Conservation (phyloP, 108 stramenopile species). For the Pseudonitzschia multistriata region DNA sequence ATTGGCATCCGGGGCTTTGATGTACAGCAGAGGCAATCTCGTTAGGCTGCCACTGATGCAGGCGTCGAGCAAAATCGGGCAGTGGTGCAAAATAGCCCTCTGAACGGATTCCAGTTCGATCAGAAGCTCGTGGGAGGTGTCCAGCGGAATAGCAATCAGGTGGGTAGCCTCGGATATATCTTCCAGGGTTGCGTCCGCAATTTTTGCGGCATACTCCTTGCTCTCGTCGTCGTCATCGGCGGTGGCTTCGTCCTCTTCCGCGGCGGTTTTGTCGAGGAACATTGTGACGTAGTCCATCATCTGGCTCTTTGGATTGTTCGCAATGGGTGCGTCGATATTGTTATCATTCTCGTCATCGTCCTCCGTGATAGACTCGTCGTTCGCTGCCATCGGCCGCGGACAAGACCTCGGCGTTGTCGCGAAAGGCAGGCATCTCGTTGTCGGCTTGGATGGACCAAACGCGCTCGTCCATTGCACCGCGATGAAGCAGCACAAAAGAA, state of each 20-base stretch:
- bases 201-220: not conserved
- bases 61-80: slow-evolving; percentile 69
- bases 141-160: slow-evolving; percentile 80
- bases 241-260: not conserved
- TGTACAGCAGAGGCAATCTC: slow-evolving; percentile 68
- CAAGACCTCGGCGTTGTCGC: not conserved
- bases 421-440: slow-evolving; percentile 4
- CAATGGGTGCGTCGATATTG: not conserved
- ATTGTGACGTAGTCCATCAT: slow-evolving; percentile 29
- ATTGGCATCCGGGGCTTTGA: slow-evolving; percentile 32
- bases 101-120: slow-evolving; percentile 75
- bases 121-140: slow-evolving; percentile 59
- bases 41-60: slow-evolving; percentile 63
- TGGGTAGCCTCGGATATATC: slow-evolving; percentile 38
- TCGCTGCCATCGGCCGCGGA: not conserved
- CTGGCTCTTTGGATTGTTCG: slow-evolving; percentile 14
- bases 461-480: not conserved
- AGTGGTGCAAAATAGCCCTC: slow-evolving; percentile 76
- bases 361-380: not conserved
- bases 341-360: slow-evolving; percentile 1
- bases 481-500: not conserved
- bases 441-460: slow-evolving; percentile 8
- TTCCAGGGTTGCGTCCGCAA: slow-evolving; percentile 2
- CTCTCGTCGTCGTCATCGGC: slow-evolving; percentile 3
- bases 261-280: slow-evolving; percentile 21